These are phyloP conservation scores for Crithidia brevicula DNA, from an alignment of 208 protist species.

Conservation along the genomic window DNA sequence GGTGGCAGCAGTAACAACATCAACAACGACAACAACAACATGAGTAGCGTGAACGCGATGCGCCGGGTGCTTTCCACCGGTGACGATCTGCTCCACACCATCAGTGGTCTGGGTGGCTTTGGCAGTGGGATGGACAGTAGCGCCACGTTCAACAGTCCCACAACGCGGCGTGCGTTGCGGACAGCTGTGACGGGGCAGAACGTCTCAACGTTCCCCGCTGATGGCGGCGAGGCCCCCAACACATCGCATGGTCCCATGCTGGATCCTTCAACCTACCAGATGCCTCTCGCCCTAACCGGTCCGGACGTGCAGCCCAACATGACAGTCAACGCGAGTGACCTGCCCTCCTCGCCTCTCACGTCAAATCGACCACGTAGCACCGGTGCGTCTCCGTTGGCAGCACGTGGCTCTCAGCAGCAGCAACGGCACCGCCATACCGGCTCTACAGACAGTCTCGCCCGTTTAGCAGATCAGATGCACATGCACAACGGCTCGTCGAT, in stretches of 20 bases:
- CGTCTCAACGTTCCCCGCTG: slow-evolving; percentile 1
- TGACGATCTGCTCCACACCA: neutral
- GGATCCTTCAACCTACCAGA: neutral
- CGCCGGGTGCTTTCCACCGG: neutral
- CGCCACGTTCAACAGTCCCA: too few relatives aligned
- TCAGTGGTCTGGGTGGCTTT: neutral
- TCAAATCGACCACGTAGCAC: neutral
- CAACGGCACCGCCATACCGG: neutral
- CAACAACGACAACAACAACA: neutral
- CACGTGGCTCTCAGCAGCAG: neutral
- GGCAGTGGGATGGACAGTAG: neutral
- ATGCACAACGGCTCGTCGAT: neutral
- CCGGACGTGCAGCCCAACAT: neutral
- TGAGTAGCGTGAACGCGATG: neutral
- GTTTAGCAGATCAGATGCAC: neutral
- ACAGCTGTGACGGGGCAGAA: neutral
- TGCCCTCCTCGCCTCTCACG: too few relatives aligned
- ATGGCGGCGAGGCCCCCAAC: slow-evolving; percentile 11
- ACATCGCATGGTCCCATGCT: neutral
- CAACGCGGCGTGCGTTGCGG: neutral
- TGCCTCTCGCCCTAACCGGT: neutral
- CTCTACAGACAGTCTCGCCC: neutral
- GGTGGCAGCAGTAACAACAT: neutral
- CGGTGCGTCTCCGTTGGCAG: neutral
- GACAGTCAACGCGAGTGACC: too few relatives aligned